Base-by-base conservation (phyloP, 495 filamentous ascomycete species). In the Penicillium cosmopolitanum region DNA sequence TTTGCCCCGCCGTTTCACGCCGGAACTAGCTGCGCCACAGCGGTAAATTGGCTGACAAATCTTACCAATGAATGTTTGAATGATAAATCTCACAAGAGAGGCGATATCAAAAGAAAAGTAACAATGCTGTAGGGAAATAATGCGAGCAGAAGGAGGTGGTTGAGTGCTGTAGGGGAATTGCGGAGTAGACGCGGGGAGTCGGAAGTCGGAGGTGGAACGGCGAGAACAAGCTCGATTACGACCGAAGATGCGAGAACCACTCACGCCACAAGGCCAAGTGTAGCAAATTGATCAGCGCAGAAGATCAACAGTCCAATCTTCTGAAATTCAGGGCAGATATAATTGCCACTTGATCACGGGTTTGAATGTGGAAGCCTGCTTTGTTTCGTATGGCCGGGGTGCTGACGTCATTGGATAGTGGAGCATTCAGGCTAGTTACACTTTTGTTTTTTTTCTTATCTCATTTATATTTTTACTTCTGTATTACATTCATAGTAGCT, bases 391-490 rank as follows among this genome's bases (percentile, higher is more conserved):
- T 4, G 9, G 15, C 46, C 28, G 44, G 55, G 40, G 31, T 23
- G 13, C 42, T 54, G 57, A 60, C 51, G 51, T 54, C 51, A 60
- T 60, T 18, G 13, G 36, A n/a, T 40, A 6, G 36, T 40, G 11
- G 36, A 40, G 36, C 10, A 40, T 12, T 13, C 36, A 44, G n/a
- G 8, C 28, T 31, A 31, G 28, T 31, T 31, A 6, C 28, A 9
- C 5, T 31, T 0, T 9, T 31, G 28, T 31, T 31, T 7, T 31
- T 7, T 23, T 23, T 23, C 2, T 23, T 23, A 23, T 23, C 23
- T 23, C 23, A 23, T 23, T 2, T 23, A 23, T 23, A 23, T 8
- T 4, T 31, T 31, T 31, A 31, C 28, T 31, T 9, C 5, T 9
- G 8, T 31, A 31, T 31, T 31, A 31, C 28, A 23, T 23, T 23